Base-by-base conservation (phyloP, 164 flowering plant genomes). In the Stephania japonica region DNA sequence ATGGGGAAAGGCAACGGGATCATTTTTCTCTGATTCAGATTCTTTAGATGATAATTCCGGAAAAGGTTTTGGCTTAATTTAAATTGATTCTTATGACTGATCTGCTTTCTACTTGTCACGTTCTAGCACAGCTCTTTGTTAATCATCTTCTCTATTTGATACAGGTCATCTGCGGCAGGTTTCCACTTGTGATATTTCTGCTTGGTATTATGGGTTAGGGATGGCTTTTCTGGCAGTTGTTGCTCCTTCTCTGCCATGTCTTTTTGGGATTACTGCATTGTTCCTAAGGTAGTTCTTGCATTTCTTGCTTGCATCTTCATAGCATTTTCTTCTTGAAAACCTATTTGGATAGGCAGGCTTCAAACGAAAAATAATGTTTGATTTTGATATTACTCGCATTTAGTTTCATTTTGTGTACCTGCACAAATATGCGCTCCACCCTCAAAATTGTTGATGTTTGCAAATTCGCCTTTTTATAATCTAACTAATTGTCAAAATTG, bases 231-330 rank as follows among this genome's bases (percentile, higher is more conserved):
- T 93, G 78, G 97, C 97, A 62, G 71, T 91, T 78, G 84, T 80
- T 67, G 81, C 83, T 61, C 97, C 97, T 69, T 83, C 91, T 41
- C 75, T 93, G 71, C 99, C 99, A 47, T 85, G 85, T 75, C n/a
- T 95, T 32, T 84, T 93, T 14, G 98, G 97, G 56, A 81, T 93
- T 38, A 89, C 93, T 73, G 97, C 99, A 70, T 83, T 95, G 49
- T 93, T 95, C 81, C 7, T 72, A 42, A 91, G 98, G 99, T 95
- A 85, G 70, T 59, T 47, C 75, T 41, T 14, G 5, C 3, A n/a
- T 42, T 42, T 18, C 21, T 24, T 5, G 6, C 18, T 27, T 18
- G 14, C 27, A 69, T 42, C 27, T 42, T 42, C n/a, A 12, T 21
- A 19, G 21, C 9, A 41, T 44, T n/a, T n/a, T 42, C 10, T 16